Evolutionary conservation across 441 rosid species (phyloP).

Genomic region (Manihot esculenta): DNA sequence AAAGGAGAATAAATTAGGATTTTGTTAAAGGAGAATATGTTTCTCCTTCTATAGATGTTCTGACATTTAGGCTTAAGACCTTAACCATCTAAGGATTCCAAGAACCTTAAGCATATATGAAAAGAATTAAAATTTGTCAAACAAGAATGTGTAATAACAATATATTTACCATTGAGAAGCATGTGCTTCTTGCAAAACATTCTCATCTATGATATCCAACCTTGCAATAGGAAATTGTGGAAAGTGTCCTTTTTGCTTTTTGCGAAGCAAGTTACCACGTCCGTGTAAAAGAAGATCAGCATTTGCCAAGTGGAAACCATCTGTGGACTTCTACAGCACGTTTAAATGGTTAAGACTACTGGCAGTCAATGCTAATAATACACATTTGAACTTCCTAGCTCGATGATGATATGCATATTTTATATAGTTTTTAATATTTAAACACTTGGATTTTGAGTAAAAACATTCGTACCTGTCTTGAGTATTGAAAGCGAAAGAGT

Average conservation of each 20-base stretch:
- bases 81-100: too few species aligned
- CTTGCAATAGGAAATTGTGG: slow-evolving; percentile 90
- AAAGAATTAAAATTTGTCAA: too few species aligned
- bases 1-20: too few species aligned
- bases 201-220: slow-evolving; percentile 82
- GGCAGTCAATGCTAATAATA: slow-evolving; percentile 53
- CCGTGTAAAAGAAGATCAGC: slow-evolving; percentile 87
- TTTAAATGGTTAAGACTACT: slow-evolving; percentile 68
- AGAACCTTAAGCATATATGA: too few species aligned
- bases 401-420: too few species aligned
- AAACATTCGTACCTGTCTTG: too few species aligned
- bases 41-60: background rate
- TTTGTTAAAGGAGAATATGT: background rate
- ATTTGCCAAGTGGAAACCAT: slow-evolving; percentile 87
- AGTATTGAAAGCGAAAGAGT: too few species aligned
- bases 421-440: too few species aligned
- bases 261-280: slow-evolving; percentile 87
- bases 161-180: slow-evolving; percentile 63
- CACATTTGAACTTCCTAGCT: slow-evolving; percentile 66
- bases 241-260: slow-evolving; percentile 92
- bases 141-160: background rate
- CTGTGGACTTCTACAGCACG: slow-evolving; percentile 75
- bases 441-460: too few species aligned
- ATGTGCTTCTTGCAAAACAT: slow-evolving; percentile 83
- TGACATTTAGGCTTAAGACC: too few species aligned